A percentile compares a stretch with the other conserved stretches of the same genome.
These are phyloP conservation scores for Solanum virginianum DNA, from an alignment of 257 asterid genomes.

Conservation along the genomic window DNA sequence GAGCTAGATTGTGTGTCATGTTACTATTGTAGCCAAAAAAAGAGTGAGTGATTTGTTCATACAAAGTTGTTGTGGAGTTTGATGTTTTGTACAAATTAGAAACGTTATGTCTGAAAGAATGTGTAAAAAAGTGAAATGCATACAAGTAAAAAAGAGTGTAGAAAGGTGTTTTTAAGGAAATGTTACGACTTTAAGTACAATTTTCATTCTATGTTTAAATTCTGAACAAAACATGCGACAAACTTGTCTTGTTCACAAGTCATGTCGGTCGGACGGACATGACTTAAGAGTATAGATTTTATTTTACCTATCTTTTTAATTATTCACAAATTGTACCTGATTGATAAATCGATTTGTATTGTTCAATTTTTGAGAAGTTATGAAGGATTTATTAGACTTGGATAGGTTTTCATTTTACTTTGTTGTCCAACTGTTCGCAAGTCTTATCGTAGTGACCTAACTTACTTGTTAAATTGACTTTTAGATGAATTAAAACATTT, in stretches of 20 bases:
- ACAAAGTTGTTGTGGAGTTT: not conserved
- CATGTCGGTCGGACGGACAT: not conserved
- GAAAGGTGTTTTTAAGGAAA: not conserved
- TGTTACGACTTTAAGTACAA: not conserved
- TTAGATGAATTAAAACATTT: not conserved
- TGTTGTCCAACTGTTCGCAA: no score
- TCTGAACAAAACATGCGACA: not conserved
- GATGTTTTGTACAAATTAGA: not conserved
- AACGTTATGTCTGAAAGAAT: not conserved
- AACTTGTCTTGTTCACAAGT: not conserved
- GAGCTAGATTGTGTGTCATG: slow-evolving; percentile 6
- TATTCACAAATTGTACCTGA: accelerated
- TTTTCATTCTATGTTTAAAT: not conserved
- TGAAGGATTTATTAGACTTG: no score
- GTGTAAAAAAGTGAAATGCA: not conserved
- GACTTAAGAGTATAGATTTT: not conserved
- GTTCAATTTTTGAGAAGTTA: not conserved
- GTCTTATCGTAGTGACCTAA: not conserved
- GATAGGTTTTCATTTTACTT: no score
- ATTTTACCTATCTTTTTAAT: not conserved
- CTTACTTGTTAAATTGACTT: not conserved
- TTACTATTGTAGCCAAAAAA: not conserved
- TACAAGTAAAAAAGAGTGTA: not conserved
- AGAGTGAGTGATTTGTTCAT: not conserved
- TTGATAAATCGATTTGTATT: accelerated